Conservation (phyloP, 441 rosid species). For the Gossypium lobatum region DNA sequence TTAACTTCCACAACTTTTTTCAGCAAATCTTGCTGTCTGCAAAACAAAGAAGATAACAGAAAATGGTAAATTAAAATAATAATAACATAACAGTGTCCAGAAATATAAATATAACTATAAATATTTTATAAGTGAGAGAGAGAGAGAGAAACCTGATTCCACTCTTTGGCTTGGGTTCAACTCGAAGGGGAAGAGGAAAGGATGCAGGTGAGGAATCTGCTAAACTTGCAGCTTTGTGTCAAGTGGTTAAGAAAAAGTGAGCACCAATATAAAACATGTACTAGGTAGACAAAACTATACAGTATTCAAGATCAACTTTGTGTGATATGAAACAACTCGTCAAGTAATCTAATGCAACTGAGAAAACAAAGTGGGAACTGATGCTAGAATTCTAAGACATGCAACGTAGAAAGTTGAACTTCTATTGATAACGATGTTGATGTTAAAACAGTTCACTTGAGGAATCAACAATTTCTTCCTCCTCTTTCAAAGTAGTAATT, state of each 20-base stretch:
- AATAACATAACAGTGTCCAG: neutral
- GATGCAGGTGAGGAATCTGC: constrained; percentile 84
- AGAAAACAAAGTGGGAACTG: neutral
- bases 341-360: neutral
- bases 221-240: constrained; percentile 81
- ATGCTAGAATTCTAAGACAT: neutral
- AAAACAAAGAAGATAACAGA: neutral
- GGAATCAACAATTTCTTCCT: neutral
- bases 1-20: constrained; percentile 83
- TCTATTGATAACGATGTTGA: neutral
- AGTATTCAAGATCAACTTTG: neutral
- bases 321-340: neutral
- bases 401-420: neutral
- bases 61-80: neutral
- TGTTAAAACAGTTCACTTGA: neutral
- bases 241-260: constrained; percentile 41
- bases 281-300: neutral
- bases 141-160: constrained; percentile 61
- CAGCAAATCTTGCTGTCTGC: constrained; percentile 84
- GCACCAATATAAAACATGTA: neutral
- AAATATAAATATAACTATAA: neutral
- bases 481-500: neutral
- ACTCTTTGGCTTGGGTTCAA: constrained; percentile 91
- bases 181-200: constrained; percentile 75
- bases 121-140: neutral